These are phyloP conservation scores for Termitomyces sp. DNA, from an alignment of 768 basidiomycete genomes.

Conservation along the genomic window DNA sequence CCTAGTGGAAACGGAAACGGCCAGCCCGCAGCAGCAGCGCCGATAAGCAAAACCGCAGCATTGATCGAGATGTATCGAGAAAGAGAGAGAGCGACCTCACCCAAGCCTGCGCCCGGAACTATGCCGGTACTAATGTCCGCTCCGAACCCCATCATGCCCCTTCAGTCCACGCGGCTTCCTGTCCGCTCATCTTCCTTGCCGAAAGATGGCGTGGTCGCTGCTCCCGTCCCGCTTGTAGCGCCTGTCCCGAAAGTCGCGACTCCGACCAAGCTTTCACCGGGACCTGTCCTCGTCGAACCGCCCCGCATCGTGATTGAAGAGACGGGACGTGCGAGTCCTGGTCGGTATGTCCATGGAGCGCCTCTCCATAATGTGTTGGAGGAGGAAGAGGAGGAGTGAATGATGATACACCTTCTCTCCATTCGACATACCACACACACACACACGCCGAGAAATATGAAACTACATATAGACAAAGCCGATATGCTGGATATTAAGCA, in stretches of 20 bases:
- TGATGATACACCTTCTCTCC: no score
- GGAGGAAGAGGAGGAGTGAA: constrained; percentile 61
- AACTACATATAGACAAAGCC: no score
- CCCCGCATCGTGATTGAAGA: constrained; percentile 35
- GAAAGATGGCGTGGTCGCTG: constrained; percentile 13
- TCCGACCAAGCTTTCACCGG: constrained; percentile 12
- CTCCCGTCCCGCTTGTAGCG: constrained; percentile 20
- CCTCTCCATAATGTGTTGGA: constrained; percentile 84
- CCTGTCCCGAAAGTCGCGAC: constrained; percentile 21
- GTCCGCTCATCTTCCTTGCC: constrained; percentile 25
- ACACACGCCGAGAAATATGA: no score
- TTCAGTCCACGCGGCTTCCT: constrained; percentile 35
- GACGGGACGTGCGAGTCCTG: constrained; percentile 56
- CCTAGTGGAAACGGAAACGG: constrained; percentile 10
- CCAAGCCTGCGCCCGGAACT: constrained; percentile 16
- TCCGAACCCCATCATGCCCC: constrained; percentile 25
- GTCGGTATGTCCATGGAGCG: constrained; percentile 76
- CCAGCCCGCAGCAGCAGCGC: background rate
- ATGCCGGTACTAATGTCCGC: constrained; percentile 10
- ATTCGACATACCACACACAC: no score
- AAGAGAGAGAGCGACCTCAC: constrained; percentile 45
- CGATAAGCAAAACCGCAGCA: constrained; percentile 62
- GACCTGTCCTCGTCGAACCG: constrained; percentile 19
- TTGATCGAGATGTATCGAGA: constrained; percentile 87
- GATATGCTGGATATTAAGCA: no score